Evolutionary conservation across 768 basidiomycete genomes (phyloP), one percentile per base, ranked within the genome.

Genomic region (Candolleomyces eurysporus): DNA sequence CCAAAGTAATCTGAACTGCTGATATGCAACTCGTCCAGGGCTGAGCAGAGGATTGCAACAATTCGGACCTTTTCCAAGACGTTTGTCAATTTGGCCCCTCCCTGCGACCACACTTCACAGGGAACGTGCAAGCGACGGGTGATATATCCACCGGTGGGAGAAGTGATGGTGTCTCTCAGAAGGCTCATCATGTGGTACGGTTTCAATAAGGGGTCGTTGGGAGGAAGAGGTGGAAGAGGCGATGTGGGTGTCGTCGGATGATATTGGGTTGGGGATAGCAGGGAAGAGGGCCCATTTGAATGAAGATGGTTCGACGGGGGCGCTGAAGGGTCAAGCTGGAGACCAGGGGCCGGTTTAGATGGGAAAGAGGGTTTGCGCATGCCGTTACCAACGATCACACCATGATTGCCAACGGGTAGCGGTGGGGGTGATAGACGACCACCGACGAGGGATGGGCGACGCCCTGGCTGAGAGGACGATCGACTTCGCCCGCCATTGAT

Each of bases 141-240:
- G 59, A 96, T 79, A 72, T 95, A 96, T 36, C 92, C 93, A n/a
- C 94, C 94, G 4, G 89, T 86, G 62, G 82, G 79, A 42, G 86
- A 87, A 42, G 79, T 82, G 86, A 96, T 96, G 30, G 93, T 93
- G 56, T 79, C 84, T 62, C 87, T 81, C 42, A 96, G 77, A 22
- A 92, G 82, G 62, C 80, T 78, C 93, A 96, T 95, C 83, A 96
- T 83, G 71, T 94, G 90, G 70, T 95, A 96, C 10, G 94, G 94
- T 67, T 94, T 89, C 48, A 91, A 82, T 53, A 92, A 77, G 22
- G 88, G 80, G 66, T 94, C 91, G 5, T 78, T 75, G 6, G 92
- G 93, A 22, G 90, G 81, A 16, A 80, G 73, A 2, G 89, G 85
- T 6, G 92, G 93, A 42, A 92, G 79, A 3, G 92, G 90, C 3